Evolutionary conservation across 495 filamentous ascomycete species (phyloP).

Genomic region (Penicillium alfredii): DNA sequence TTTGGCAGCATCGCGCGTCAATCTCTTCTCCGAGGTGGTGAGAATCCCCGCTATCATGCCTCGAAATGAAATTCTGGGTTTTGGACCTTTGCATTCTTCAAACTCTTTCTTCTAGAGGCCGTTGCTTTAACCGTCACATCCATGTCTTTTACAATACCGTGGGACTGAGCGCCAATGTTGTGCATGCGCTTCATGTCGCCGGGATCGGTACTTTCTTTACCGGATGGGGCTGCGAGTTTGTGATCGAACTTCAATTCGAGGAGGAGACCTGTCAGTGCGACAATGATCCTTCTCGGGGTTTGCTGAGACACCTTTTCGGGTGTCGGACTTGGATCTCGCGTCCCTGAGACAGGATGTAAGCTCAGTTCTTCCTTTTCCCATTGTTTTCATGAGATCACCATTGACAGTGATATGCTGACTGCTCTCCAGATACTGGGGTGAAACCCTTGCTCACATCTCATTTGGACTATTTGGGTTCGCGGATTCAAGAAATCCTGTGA

Average conservation of each 20-base stretch:
- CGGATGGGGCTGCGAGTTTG: slow-evolving; percentile 47
- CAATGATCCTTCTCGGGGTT: too few relatives aligned
- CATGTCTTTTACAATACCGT: slow-evolving; percentile 50
- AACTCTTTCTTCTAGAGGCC: slow-evolving; percentile 48
- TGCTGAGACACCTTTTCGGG: too few relatives aligned
- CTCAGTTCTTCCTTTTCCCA: too few relatives aligned
- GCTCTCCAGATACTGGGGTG: slow-evolving; percentile 48
- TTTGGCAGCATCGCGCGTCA: slow-evolving; percentile 46
- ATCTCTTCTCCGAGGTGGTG: slow-evolving; percentile 39
- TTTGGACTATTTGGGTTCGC: slow-evolving; percentile 40
- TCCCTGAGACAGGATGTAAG: too few relatives aligned
- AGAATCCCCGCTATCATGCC: slow-evolving; percentile 49
- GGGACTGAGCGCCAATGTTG: slow-evolving; percentile 4
- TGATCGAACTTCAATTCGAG: slow-evolving; percentile 38
- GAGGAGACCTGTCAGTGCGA: slow-evolving; percentile 34
- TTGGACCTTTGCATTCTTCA: slow-evolving; percentile 48
- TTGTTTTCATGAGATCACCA: too few relatives aligned
- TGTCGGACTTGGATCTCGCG: too few relatives aligned
- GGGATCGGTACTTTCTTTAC: slow-evolving; percentile 49
- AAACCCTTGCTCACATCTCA: slow-evolving; percentile 45
- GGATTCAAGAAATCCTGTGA: slow-evolving; percentile 46
- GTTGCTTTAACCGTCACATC: slow-evolving; percentile 47
- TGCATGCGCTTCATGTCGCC: slow-evolving; percentile 30
- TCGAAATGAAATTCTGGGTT: slow-evolving; percentile 45
- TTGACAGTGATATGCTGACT: slow-evolving; percentile 5